A percentile compares a stretch with the other conserved stretches of the same genome.
Conservation (phyloP, 805 yeast species). For the Cyberlindnera sargentensis region DNA sequence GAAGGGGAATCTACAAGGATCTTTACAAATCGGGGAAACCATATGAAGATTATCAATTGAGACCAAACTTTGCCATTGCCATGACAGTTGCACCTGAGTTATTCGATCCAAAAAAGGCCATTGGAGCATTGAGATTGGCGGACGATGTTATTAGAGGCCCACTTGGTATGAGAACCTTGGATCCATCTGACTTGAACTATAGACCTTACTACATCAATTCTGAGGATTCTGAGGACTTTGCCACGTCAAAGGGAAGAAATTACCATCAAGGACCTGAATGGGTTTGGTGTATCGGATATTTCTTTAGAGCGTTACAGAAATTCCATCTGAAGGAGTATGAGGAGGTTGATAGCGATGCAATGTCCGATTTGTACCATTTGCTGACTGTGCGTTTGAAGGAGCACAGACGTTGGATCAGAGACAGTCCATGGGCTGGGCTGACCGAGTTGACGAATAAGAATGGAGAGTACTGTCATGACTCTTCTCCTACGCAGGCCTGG, state of each 20-base stretch:
- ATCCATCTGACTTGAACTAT: slow-evolving; percentile 88
- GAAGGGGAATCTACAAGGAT: slow-evolving; percentile 94
- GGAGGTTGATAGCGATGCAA: slow-evolving; percentile 29
- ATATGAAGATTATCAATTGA: slow-evolving; percentile 86
- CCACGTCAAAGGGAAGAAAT: slow-evolving; percentile 91
- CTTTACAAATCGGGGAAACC: slow-evolving; percentile 74
- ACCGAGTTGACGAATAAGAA: slow-evolving; percentile 88
- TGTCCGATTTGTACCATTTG: slow-evolving; percentile 45
- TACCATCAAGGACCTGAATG: slow-evolving; percentile 99
- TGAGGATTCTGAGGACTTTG: slow-evolving; percentile 78
- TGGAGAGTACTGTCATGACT: slow-evolving; percentile 75
- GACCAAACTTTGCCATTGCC: slow-evolving; percentile 91
- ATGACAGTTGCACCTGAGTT: slow-evolving; percentile 94
- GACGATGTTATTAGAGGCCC: slow-evolving; percentile 79
- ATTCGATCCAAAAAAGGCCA: slow-evolving; percentile 56
- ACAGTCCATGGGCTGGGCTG: slow-evolving; percentile 89
- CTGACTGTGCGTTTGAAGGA: slow-evolving; percentile 53
- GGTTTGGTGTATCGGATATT: slow-evolving; percentile 91
- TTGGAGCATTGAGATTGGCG: slow-evolving; percentile 60
- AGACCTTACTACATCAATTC: slow-evolving; percentile 83
- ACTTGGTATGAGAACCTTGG: slow-evolving; percentile 84
- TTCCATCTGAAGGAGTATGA: slow-evolving; percentile 37
- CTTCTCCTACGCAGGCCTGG: slow-evolving; percentile 98
- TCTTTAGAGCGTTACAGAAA: slow-evolving; percentile 65
- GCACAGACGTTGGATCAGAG: slow-evolving; percentile 62